A percentile compares a stretch with the other conserved stretches of the same genome.
Evolutionary conservation across 768 basidiomycete species (phyloP).

Genomic region (Calocera cornea): DNA sequence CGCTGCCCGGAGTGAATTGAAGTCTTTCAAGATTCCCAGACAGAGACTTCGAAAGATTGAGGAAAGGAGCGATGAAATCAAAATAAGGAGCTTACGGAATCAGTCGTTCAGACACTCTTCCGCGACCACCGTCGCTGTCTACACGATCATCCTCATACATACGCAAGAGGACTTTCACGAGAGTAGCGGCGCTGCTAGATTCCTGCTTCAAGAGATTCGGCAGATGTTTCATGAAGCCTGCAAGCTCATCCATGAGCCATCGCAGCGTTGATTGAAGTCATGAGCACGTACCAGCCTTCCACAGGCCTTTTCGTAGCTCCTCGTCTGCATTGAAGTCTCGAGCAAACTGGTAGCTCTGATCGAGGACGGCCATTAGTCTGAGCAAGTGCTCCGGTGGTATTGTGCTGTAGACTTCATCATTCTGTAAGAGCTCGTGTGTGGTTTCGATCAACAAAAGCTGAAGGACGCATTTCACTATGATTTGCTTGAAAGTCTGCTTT

Average conservation of each 20-base stretch:
- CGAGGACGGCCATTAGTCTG: conserved; percentile 85
- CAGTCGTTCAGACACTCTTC: conserved; percentile 61
- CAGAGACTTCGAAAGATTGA: conserved; percentile 46
- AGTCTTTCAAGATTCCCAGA: conserved; percentile 78
- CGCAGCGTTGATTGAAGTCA: neutral
- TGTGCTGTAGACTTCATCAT: conserved; percentile 76
- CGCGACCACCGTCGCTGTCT: conserved; percentile 43
- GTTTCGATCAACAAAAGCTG: conserved; percentile 94
- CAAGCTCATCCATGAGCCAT: neutral
- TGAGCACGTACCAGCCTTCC: conserved; percentile 88
- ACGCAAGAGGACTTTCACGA: conserved; percentile 78
- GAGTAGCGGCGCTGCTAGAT: conserved; percentile 87
- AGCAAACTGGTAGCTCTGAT: conserved; percentile 96
- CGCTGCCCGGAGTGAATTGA: conserved; percentile 75
- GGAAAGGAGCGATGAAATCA: neutral
- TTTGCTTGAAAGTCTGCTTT: conserved; percentile 86
- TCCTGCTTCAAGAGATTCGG: conserved; percentile 97
- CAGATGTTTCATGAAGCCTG: conserved; percentile 98
- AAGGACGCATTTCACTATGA: conserved; percentile 98
- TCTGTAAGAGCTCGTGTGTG: conserved; percentile 87
- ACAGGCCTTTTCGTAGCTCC: conserved; percentile 86
- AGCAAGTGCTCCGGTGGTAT: conserved; percentile 91
- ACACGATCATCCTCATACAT: conserved; percentile 91
- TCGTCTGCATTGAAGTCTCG: conserved; percentile 97
- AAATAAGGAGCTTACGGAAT: conserved; percentile 40